Percentiles rank a stretch among this genome's conserved stretches.
These are phyloP conservation scores for Neurospora crassa DNA, from an alignment of 2,329 filamentous ascomycete genomes.

Conservation along the genomic window DNA sequence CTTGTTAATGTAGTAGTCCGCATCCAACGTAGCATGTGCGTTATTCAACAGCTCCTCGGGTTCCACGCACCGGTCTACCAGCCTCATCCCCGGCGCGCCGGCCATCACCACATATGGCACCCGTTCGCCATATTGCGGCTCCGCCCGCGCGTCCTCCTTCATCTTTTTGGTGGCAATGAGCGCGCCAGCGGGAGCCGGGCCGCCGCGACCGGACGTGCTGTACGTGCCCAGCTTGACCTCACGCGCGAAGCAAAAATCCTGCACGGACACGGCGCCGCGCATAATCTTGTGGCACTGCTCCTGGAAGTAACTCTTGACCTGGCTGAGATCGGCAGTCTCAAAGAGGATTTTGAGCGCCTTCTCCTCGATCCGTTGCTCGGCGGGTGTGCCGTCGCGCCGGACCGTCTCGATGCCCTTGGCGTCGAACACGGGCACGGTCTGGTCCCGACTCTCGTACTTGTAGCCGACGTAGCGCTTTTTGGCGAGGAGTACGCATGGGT, in stretches of 20 bases:
- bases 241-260: conserved; percentile 92
- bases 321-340: conserved; percentile 76
- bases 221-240: conserved; percentile 90
- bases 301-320: conserved; percentile 86
- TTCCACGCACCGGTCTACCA: conserved; percentile 83
- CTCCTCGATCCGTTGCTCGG: conserved; percentile 94
- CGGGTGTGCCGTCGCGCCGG: conserved; percentile 84
- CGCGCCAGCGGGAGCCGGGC: conserved; percentile 71
- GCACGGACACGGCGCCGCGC: conserved; percentile 75
- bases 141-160: conserved; percentile 74
- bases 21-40: conserved; percentile 71
- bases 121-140: conserved; percentile 91
- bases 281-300: conserved; percentile 87
- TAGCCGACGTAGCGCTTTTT: conserved; percentile 99
- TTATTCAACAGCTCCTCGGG: conserved; percentile 74
- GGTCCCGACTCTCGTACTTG: conserved; percentile 76
- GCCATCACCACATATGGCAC: conserved; percentile 91
- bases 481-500: conserved; percentile 84
- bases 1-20: conserved; percentile 95
- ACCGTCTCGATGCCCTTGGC: conserved; percentile 99
- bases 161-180: conserved; percentile 80
- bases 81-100: conserved; percentile 73
- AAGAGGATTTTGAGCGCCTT: conserved; percentile 84
- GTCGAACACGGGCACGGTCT: conserved; percentile 80
- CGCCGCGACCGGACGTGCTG: conserved; percentile 53